Evolutionary conservation across 805 yeast species (phyloP).

Genomic region (Ogataea saltuana): DNA sequence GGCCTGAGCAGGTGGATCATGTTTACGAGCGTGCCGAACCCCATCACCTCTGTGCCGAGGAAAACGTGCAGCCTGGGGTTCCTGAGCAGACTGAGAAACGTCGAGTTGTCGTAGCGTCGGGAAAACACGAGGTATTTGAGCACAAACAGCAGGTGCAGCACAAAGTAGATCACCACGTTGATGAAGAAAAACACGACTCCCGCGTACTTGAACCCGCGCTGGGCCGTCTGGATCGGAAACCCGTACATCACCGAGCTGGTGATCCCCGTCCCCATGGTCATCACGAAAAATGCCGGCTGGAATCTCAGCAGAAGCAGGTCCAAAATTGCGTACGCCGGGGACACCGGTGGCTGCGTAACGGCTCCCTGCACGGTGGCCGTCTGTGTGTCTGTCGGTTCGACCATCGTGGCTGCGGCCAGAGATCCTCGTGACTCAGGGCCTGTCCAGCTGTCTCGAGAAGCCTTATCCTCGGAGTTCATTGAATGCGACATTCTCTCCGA

Average conservation of each 20-base stretch:
- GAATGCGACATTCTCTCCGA: no score
- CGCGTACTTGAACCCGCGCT: constrained; percentile 34
- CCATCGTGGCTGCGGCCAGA: no score
- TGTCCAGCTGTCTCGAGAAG: no score
- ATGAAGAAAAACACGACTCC: constrained; percentile 66
- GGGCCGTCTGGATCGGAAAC: constrained; percentile 61
- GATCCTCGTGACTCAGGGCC: no score
- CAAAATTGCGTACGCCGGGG: no score
- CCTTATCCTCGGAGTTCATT: no score
- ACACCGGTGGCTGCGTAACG: no score
- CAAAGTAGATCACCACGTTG: constrained; percentile 49
- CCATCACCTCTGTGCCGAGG: constrained; percentile 84
- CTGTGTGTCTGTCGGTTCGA: no score
- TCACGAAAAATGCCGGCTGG: constrained; percentile 64
- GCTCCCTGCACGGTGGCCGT: no score
- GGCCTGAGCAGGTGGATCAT: constrained; percentile 46
- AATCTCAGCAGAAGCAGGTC: constrained; percentile 30
- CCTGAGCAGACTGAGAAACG: constrained; percentile 33
- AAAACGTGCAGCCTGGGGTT: constrained; percentile 56
- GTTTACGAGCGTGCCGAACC: constrained; percentile 63
- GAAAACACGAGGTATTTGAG: constrained; percentile 41
- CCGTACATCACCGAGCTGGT: constrained; percentile 57
- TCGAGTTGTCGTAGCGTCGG: constrained; percentile 21
- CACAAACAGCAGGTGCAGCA: constrained; percentile 43
- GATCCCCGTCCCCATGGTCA: constrained; percentile 87